Evolutionary conservation across 352 stramenopile genomes (phyloP), one percentile per base, ranked within the genome.

Genomic region (Pythium oligandrum): DNA sequence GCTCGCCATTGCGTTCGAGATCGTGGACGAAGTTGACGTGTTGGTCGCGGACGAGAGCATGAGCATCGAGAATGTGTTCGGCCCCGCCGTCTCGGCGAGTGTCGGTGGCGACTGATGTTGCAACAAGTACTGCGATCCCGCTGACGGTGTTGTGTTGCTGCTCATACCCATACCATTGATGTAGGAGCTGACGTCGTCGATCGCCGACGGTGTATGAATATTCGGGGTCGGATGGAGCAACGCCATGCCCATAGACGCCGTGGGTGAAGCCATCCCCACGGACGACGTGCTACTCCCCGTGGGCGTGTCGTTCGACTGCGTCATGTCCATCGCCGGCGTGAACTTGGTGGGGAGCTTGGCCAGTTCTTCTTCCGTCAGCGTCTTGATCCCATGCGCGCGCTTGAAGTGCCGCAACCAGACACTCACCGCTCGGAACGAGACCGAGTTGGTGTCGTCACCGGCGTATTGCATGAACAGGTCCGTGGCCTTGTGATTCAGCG

Each of bases 381-480:
- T 53, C 66, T 78, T 85, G 48, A 90, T 72, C 11, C 70, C 63
- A 53, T 90, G 74, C 7, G 75, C 75, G 38, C 72, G 70, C 57
- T 86, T 86, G 51, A 90, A 90, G 39, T 88, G 71, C 7, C 73
- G 66, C 43, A 90, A 44, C 80, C 80, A 90, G 33, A 74, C 75
- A 48, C 57, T 61, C 40, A 86, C 67, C 1, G 65, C 62, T 35
- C 81, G 75, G 36, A 75, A 61, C 38, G 75, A 72, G 33, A 74
- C 56, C 33, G 60, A 65, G 6, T 59, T 32, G 1, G 62, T 6
- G 44, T 78, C 63, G 6, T 78, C 68, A 1, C 50, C 56, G 12
- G 75, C 57, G 51, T 87, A 90, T 53, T 91, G 83, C 66, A 75
- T 67, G 46, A 93, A 88, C 3, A 93, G 64, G 8, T 90, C 78